phyloP scores from a whole-genome alignment of 768 basidiomycete genomes.

The Filobasidium floriforme region DNA sequence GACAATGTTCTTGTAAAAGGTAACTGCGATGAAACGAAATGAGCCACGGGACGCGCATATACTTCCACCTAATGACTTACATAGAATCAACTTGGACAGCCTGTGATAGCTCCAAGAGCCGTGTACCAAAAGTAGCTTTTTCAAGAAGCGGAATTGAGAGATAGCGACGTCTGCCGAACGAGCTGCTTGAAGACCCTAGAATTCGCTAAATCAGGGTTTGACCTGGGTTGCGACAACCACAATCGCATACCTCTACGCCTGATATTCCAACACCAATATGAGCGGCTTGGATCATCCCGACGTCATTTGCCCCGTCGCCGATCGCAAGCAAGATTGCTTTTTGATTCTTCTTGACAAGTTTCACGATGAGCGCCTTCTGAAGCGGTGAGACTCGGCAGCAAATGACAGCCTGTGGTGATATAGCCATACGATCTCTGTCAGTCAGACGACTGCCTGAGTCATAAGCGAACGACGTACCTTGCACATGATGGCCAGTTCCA shows the following conservation, averaged over 20 bases:
- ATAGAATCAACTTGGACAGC: constrained; percentile 87
- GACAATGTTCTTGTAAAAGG: constrained; percentile 98
- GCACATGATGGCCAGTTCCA: constrained; percentile 94
- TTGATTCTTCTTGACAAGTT: constrained; percentile 95
- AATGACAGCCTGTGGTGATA: constrained; percentile 60
- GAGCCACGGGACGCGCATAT: neutral
- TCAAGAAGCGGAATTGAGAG: constrained; percentile 90
- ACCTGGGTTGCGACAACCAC: neutral
- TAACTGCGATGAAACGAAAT: constrained; percentile 52
- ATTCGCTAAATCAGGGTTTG: constrained; percentile 10
- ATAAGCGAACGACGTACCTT: constrained; percentile 48
- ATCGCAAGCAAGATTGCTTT: constrained; percentile 91
- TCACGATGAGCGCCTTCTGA: constrained; percentile 95
- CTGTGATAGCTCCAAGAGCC: constrained; percentile 98
- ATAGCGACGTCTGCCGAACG: constrained; percentile 96
- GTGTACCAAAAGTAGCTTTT: constrained; percentile 90
- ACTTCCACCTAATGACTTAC: constrained; percentile 50
- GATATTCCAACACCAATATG: constrained; percentile 97
- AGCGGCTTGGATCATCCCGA: constrained; percentile 98
- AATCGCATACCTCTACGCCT: constrained; percentile 70
- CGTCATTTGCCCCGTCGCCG: constrained; percentile 96
- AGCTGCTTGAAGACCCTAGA: constrained; percentile 90
- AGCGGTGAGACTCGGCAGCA: constrained; percentile 97
- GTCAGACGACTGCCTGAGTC: neutral
- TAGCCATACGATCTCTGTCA: neutral